A percentile compares a stretch with the other conserved stretches of the same genome.
These are phyloP conservation scores for Aspergillus sp. DNA, from an alignment of 2,329 filamentous ascomycete genomes.

Conservation along the genomic window DNA sequence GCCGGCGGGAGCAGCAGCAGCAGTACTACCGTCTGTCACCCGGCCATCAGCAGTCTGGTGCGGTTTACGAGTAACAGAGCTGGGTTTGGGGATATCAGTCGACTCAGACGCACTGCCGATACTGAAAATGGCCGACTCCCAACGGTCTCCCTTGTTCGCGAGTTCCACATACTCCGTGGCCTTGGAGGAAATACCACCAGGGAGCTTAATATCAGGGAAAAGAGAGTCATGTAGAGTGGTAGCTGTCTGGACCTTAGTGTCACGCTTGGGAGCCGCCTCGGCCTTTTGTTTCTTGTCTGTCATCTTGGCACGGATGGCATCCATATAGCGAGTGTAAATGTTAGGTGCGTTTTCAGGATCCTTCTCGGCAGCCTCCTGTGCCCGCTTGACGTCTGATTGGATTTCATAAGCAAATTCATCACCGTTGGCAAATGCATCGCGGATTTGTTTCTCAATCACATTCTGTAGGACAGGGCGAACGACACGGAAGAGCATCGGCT, in stretches of 20 bases:
- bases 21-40: conserved; percentile 3
- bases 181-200: conserved; percentile 86
- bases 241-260: conserved; percentile 76
- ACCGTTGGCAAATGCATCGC: conserved; percentile 70
- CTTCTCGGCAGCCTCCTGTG: conserved; percentile 59
- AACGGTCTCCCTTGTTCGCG: conserved; percentile 80
- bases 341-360: conserved; percentile 72
- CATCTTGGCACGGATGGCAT: conserved; percentile 68
- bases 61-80: conserved; percentile 55
- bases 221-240: conserved; percentile 85
- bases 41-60: conserved; percentile 39
- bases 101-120: conserved; percentile 75
- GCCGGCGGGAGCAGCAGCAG: neutral
- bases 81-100: conserved; percentile 60
- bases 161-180: conserved; percentile 90
- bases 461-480: conserved; percentile 82
- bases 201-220: conserved; percentile 81
- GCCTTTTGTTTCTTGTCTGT: conserved; percentile 75
- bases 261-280: conserved; percentile 50
- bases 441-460: conserved; percentile 83
- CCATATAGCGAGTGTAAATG: conserved; percentile 80
- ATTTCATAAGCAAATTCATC: conserved; percentile 71
- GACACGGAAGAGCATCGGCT: conserved; percentile 78
- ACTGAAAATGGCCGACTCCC: conserved; percentile 91
- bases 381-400: conserved; percentile 76